Base-by-base conservation (phyloP, 2,329 filamentous ascomycete genomes). In the Endoconidiophora laricicola region DNA sequence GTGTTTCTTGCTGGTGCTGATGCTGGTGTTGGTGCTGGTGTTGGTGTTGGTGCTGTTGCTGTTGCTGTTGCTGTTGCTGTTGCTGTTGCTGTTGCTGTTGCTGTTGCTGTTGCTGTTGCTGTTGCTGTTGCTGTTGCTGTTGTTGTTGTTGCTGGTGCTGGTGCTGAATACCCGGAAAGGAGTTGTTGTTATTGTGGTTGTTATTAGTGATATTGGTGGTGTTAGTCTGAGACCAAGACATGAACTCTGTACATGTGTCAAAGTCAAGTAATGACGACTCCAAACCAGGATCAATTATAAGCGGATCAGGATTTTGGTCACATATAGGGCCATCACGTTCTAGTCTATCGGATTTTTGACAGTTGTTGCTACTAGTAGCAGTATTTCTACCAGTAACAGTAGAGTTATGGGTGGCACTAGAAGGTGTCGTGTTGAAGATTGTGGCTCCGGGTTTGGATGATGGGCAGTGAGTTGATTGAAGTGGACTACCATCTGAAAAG, bases 21-120 rank as follows among this genome's bases (percentile, higher is more conserved):
- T 46, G 44, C 14, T 46, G 16, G 53, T 23, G 5, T 22, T 36
- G 5, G 37, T 50, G 48, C 49, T 50, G 52, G 45, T 29, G 18
- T 7, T 26, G 50, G 46, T 16, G 4, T 6, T 18, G 33, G 53
- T 23, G 5, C 20, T 36, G 5, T 41, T 50, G 48, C 49, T 50
- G 52, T 44, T 29, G 18, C 5, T 26, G 50, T 46, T 16, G 4
- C 14, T 18, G 33, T 4, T 37, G 44, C 3, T 36, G 44, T 18
- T 44, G 47, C 4, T 44, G 26, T 14, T 37, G 40, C 5, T 43
- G 39, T 1, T 38, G 39, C 14, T 45, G 45, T 14, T 44, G 42
- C 9, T 23, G 12, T n/a, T 50, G 24, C 7, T 12, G 12, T 18
- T 24, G 23, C 16, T 18, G 14, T 4, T 22, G 29, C n/a, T 3